phyloP scores from a whole-genome alignment of 1,284 basidiomycete genomes.

The Cutaneotrichosporon cavernicola region DNA sequence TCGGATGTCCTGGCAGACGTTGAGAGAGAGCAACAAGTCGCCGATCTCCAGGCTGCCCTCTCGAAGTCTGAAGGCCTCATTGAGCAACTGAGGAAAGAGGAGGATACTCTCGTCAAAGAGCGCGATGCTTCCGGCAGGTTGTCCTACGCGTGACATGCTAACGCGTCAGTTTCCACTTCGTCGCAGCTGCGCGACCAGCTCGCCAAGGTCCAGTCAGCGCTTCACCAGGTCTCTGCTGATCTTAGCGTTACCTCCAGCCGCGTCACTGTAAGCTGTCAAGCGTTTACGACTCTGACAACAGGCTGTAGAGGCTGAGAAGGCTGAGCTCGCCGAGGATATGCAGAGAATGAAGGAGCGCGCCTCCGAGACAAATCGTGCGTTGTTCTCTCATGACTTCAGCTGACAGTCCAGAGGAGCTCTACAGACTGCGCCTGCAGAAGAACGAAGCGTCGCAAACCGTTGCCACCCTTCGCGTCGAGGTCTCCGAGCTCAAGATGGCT shows the following conservation, averaged over 20 bases:
- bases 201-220: slow-evolving; percentile 38
- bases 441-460: slow-evolving; percentile 59
- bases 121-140: slow-evolving; percentile 41
- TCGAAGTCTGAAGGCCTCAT: slow-evolving; percentile 38
- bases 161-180: slow-evolving; percentile 35
- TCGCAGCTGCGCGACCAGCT: slow-evolving; percentile 46
- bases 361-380: slow-evolving; percentile 37
- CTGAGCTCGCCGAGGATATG: slow-evolving; percentile 44
- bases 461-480: slow-evolving; percentile 78
- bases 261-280: slow-evolving; percentile 33
- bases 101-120: slow-evolving; percentile 31
- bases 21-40: slow-evolving; percentile 49
- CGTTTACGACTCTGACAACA: slow-evolving; percentile 17
- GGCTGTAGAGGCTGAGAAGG: slow-evolving; percentile 48
- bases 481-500: slow-evolving; percentile 80
- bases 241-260: slow-evolving; percentile 41
- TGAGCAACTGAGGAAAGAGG: slow-evolving; percentile 37
- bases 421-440: slow-evolving; percentile 41
- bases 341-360: slow-evolving; percentile 42
- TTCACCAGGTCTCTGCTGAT: slow-evolving; percentile 37
- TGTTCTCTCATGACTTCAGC: neutral
- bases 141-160: neutral
- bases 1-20: slow-evolving; percentile 44
- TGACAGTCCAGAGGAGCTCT: slow-evolving; percentile 43
- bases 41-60: slow-evolving; percentile 40